Evolutionary conservation across 2,329 filamentous ascomycete genomes (phyloP).

Genomic region (Pseudopithomyces maydicus): DNA sequence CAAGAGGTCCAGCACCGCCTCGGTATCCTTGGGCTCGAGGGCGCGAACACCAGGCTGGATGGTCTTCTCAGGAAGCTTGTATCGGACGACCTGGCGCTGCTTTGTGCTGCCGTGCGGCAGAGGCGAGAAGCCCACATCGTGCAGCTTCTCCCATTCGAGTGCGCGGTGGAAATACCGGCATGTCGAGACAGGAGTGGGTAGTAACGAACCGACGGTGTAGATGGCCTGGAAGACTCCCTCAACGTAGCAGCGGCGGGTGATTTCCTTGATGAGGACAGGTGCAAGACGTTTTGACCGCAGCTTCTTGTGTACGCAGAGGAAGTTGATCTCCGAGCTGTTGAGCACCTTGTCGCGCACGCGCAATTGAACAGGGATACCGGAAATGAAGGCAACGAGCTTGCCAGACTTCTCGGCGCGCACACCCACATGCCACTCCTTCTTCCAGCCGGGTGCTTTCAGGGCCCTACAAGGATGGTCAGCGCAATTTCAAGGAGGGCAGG

Average conservation of each 20-base stretch:
- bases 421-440: slow-evolving; percentile 91
- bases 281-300: slow-evolving; percentile 89
- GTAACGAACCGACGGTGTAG: slow-evolving; percentile 89
- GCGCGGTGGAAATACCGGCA: slow-evolving; percentile 95
- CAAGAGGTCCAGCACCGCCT: slow-evolving; percentile 74
- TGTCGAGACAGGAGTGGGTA: slow-evolving; percentile 90
- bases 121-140: slow-evolving; percentile 92
- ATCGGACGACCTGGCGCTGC: slow-evolving; percentile 82
- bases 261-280: slow-evolving; percentile 95
- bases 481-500: neutral
- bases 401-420: slow-evolving; percentile 82
- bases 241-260: slow-evolving; percentile 89
- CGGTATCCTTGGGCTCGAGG: slow-evolving; percentile 80
- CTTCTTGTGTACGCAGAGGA: slow-evolving; percentile 98
- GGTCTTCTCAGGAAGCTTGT: slow-evolving; percentile 77
- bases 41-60: slow-evolving; percentile 75
- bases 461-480: slow-evolving; percentile 63
- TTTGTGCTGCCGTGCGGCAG: slow-evolving; percentile 84
- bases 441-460: slow-evolving; percentile 92
- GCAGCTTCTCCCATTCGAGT: slow-evolving; percentile 94
- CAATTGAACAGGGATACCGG: slow-evolving; percentile 84
- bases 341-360: slow-evolving; percentile 78
- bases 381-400: slow-evolving; percentile 94
- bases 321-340: slow-evolving; percentile 91
- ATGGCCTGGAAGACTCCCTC: slow-evolving; percentile 91